Percentiles rank a stretch among this genome's conserved stretches.
Evolutionary conservation across 352 stramenopile genomes (phyloP).

Genomic region (Pythium rishiriense): DNA sequence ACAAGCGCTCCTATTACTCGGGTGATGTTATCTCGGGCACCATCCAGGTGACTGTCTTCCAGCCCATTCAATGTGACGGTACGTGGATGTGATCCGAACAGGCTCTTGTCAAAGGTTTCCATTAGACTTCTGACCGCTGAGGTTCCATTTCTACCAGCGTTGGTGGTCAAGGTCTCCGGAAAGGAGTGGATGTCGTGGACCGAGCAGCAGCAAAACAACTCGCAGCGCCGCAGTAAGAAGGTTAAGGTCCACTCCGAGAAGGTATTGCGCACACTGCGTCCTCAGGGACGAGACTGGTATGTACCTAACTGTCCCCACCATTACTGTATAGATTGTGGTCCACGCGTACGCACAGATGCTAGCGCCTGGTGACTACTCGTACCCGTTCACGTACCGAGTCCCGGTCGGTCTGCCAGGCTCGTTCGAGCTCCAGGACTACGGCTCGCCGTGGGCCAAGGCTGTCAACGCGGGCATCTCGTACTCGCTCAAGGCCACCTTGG

Average conservation of each 20-base stretch:
- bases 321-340: neutral
- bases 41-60: slow-evolving; percentile 33
- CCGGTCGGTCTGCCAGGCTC: slow-evolving; percentile 35
- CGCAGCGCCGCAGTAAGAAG: slow-evolving; percentile 40
- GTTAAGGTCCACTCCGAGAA: slow-evolving; percentile 41
- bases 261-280: neutral
- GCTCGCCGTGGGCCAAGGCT: slow-evolving; percentile 34
- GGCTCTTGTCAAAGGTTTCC: too few relatives aligned
- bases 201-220: slow-evolving; percentile 32
- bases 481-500: slow-evolving; percentile 66
- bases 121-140: neutral
- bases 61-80: slow-evolving; percentile 23
- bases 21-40: slow-evolving; percentile 52
- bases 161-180: slow-evolving; percentile 53
- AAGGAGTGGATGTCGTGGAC: slow-evolving; percentile 58
- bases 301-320: neutral
- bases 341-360: slow-evolving; percentile 9
- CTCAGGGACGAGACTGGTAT: too few relatives aligned
- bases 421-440: slow-evolving; percentile 47
- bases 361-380: slow-evolving; percentile 30
- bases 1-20: slow-evolving; percentile 47
- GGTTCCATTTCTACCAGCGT: slow-evolving; percentile 25
- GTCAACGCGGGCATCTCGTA: slow-evolving; percentile 68
- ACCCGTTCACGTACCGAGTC: slow-evolving; percentile 24
- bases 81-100: slow-evolving; percentile 17